Evolutionary conservation across 768 basidiomycete species (phyloP).

Genomic region (Tylopilus cervinicoccineus): DNA sequence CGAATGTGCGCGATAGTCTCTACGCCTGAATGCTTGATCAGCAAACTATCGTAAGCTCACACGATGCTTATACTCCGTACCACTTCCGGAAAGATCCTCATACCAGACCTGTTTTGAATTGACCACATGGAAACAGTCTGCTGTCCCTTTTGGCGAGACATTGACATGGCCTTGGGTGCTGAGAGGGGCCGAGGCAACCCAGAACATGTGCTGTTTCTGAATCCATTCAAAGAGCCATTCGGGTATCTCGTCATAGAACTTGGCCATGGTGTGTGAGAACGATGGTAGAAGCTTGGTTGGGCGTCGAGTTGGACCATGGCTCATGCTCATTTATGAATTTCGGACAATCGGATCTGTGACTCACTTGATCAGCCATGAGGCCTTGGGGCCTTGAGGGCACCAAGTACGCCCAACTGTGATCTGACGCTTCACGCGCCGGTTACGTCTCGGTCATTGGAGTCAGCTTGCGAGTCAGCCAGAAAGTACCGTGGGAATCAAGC

Average conservation of each 20-base stretch:
- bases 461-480: no score
- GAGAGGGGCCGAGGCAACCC: constrained; percentile 69
- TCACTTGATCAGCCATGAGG: no score
- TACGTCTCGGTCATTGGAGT: no score
- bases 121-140: constrained; percentile 58
- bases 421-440: no score
- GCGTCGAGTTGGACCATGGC: background rate
- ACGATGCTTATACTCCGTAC: constrained; percentile 31
- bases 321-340: no score
- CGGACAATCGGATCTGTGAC: no score
- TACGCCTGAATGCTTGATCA: constrained; percentile 33
- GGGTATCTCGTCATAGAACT: constrained; percentile 57
- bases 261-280: constrained; percentile 40
- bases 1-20: constrained; percentile 60
- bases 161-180: constrained; percentile 55
- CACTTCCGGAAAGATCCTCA: constrained; percentile 65
- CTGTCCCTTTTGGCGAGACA: constrained; percentile 62
- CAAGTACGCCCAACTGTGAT: no score
- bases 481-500: no score
- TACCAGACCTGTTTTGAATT: constrained; percentile 61
- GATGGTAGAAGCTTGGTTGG: background rate
- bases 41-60: background rate
- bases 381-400: no score
- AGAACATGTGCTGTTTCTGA: constrained; percentile 61
- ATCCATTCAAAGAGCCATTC: constrained; percentile 55